Evolutionary conservation across 257 asterid species (phyloP).

Genomic region (Fraxinus excelsior): DNA sequence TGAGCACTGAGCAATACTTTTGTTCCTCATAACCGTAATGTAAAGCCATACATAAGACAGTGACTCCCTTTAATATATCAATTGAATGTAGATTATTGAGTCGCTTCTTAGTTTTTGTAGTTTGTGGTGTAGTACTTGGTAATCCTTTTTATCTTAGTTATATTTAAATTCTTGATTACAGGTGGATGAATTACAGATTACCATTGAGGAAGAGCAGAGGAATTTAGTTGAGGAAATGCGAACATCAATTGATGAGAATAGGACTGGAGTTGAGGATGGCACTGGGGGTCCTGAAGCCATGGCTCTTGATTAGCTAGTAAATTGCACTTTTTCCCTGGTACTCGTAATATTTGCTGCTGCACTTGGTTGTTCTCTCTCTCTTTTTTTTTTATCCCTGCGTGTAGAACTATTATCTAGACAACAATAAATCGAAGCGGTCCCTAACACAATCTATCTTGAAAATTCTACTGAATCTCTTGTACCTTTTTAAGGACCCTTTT

Average conservation of each 20-base stretch:
- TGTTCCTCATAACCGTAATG: conserved; percentile 4
- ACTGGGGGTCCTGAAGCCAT: conserved; percentile 68
- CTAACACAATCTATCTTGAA: neutral
- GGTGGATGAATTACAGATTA: conserved; percentile 95
- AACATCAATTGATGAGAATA: conserved; percentile 65
- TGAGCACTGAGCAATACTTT: neutral
- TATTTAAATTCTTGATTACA: conserved; percentile 29
- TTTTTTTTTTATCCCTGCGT: neutral
- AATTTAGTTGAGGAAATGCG: conserved; percentile 85
- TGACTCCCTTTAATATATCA: neutral
- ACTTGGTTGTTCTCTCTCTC: neutral
- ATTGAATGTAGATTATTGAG: neutral
- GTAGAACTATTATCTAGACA: neutral
- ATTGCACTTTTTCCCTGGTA: conserved; percentile 5
- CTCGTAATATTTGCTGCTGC: conserved; percentile 13
- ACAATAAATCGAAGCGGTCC: neutral
- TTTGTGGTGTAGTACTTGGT: neutral
- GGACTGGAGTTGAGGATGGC: conserved; percentile 57
- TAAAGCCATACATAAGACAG: neutral
- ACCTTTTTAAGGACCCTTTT: neutral
- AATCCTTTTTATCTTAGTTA: conserved; percentile 15
- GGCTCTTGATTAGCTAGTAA: conserved; percentile 65
- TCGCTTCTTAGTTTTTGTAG: neutral
- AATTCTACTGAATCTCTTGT: neutral
- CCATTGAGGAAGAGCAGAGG: conserved; percentile 88